Conservation (phyloP, 2,329 filamentous ascomycete genomes). For the Pseudogymnoascus sp. region DNA sequence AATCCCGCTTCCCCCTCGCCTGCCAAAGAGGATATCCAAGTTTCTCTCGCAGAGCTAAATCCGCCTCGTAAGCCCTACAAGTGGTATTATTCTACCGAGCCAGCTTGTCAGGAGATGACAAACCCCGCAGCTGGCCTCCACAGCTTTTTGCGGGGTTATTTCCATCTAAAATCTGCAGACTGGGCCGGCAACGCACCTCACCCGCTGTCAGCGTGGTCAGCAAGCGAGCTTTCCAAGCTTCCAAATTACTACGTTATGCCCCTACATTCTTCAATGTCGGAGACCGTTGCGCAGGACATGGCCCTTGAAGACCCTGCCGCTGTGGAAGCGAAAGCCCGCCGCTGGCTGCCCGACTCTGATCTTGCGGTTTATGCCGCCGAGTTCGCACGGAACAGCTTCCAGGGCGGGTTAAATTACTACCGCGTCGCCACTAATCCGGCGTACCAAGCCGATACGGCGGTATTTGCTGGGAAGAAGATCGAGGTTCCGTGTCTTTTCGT, state of each 20-base stretch:
- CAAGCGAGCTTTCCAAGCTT: conserved; percentile 49
- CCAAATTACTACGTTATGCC: conserved; percentile 65
- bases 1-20: conserved; percentile 20
- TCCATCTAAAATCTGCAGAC: conserved; percentile 57
- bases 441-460: conserved; percentile 42
- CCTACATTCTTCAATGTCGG: conserved; percentile 48
- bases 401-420: conserved; percentile 62
- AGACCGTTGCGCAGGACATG: conserved; percentile 50
- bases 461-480: conserved; percentile 54
- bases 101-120: conserved; percentile 41
- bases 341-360: conserved; percentile 52
- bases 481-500: conserved; percentile 55
- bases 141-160: conserved; percentile 58
- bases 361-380: conserved; percentile 53
- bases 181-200: conserved; percentile 49
- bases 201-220: conserved; percentile 48
- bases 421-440: conserved; percentile 47
- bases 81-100: conserved; percentile 51
- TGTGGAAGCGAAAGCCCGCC: conserved; percentile 30
- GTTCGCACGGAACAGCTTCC: conserved; percentile 55
- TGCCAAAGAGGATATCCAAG: conserved; percentile 41
- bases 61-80: conserved; percentile 62
- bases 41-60: conserved; percentile 42
- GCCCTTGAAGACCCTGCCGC: conserved; percentile 36
- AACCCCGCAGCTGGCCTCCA: conserved; percentile 44